Base-by-base conservation (phyloP, 805 yeast genomes). In the Henningerozyma blattae region DNA sequence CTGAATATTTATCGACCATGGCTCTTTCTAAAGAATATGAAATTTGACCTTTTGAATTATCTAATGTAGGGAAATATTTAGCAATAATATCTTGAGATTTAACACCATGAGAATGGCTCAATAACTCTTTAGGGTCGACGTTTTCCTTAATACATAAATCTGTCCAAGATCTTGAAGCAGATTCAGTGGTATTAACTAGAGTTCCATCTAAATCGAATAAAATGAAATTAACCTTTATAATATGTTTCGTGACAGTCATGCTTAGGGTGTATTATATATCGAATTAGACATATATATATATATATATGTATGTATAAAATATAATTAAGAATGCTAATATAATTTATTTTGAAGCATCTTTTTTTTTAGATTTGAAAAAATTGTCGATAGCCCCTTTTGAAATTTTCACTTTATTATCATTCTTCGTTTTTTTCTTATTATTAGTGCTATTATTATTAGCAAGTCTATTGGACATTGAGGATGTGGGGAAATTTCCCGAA, bases 191-290 rank as follows among this genome's bases (percentile, higher is more conserved):
- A 52, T 74, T 70, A 42, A 82, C 82, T 40, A 82, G 60, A 14
- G 93, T 83, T 26, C 93, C 93, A 50, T 82, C 94, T 34, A 84
- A 68, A 58, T 82, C 94, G 51, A 82, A 82, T 34, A 79, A 68
- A 38, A 48, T 44, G 12, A 43, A 18, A 33, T 44, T 47, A 10
- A 36, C 42, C 3, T 27, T 13, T 1, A 19, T n/a, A n/a, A n/a
- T n/a, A n/a, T 27, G 15, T 27, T 27, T 27, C 9, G 15, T 14
- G 16, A 27, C 29, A 5, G 16, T 10, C 12, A 27, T 15, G 16
- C 15, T 14, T 12, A 27, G 17, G 28, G 13, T 26, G 28, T n/a
- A n/a, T n/a, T n/a, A n/a, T n/a, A n/a, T n/a, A n/a, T n/a, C n/a
- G n/a, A n/a, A n/a, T n/a, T n/a, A n/a, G n/a, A n/a, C n/a, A n/a